A percentile compares a stretch with the other conserved stretches of the same genome.
phyloP scores from a whole-genome alignment of 495 filamentous ascomycete species.

The Xylaria venustula region DNA sequence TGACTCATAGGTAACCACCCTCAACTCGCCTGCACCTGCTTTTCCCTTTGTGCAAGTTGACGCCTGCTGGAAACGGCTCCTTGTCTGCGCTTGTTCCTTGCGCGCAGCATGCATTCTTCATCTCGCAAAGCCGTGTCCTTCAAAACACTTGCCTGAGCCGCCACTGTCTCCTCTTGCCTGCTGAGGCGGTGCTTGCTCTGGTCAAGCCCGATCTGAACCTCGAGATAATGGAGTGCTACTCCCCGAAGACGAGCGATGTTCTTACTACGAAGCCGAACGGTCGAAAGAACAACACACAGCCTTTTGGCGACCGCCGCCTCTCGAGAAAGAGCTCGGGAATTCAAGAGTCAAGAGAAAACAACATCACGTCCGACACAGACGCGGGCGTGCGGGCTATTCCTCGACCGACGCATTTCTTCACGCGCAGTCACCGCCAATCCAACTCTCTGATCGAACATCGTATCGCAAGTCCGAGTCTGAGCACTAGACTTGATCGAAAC shows the following conservation, averaged over 20 bases:
- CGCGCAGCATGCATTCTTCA: conserved; percentile 6
- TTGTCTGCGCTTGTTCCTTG: background rate
- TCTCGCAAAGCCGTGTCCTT: background rate
- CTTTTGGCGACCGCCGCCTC: conserved; percentile 15
- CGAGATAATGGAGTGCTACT: conserved; percentile 29
- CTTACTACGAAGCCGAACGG: conserved; percentile 26
- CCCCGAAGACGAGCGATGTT: conserved; percentile 13
- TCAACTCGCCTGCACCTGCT: too few relatives aligned
- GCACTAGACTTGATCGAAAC: conserved; percentile 3
- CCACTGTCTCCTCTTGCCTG: background rate
- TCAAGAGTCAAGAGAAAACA: conserved; percentile 24
- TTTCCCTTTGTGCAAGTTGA: too few relatives aligned
- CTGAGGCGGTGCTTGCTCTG: background rate
- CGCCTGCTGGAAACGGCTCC: background rate
- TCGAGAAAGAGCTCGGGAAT: conserved; percentile 10
- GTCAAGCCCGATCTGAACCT: background rate
- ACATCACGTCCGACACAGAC: conserved; percentile 20
- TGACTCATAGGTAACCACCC: too few relatives aligned
- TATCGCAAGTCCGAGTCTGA: background rate
- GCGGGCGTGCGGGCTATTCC: conserved; percentile 12
- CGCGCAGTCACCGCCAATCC: conserved; percentile 14
- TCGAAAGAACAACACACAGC: conserved; percentile 20
- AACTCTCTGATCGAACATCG: conserved; percentile 1
- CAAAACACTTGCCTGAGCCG: background rate
- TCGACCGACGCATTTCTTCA: conserved; percentile 17